phyloP scores from a whole-genome alignment of 176 grass and related monocot species.

The Otatea glauca region DNA sequence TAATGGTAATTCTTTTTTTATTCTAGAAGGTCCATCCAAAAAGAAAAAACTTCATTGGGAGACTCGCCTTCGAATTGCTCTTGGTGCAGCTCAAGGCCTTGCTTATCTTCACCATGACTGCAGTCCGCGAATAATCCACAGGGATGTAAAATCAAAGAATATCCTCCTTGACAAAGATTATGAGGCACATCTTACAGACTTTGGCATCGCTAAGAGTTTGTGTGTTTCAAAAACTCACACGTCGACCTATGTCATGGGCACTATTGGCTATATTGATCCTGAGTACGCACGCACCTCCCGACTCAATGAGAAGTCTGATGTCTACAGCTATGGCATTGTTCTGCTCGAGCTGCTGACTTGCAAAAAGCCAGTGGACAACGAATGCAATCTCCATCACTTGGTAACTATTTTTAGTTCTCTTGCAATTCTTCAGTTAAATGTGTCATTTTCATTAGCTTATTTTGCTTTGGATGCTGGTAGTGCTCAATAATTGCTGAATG shows the following conservation, averaged over 20 bases:
- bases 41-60: conserved; percentile 98
- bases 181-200: conserved; percentile 91
- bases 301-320: conserved; percentile 93
- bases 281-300: conserved; percentile 94
- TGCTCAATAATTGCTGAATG: conserved; percentile 58
- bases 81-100: conserved; percentile 87
- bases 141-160: conserved; percentile 96
- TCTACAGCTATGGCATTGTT: conserved; percentile 95
- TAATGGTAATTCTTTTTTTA: not conserved
- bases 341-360: conserved; percentile 89
- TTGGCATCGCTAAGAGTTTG: conserved; percentile 95
- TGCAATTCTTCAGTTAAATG: not conserved
- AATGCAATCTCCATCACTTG: conserved; percentile 96
- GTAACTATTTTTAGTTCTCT: conserved; percentile 54
- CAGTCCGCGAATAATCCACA: conserved; percentile 86
- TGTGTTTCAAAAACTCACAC: conserved; percentile 96
- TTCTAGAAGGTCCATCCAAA: conserved; percentile 68
- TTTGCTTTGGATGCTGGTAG: conserved; percentile 52
- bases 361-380: conserved; percentile 89
- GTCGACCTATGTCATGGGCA: conserved; percentile 97
- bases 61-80: conserved; percentile 69
- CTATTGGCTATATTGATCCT: conserved; percentile 96
- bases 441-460: conserved; percentile 40
- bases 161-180: conserved; percentile 95
- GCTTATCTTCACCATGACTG: conserved; percentile 98